Conservation (phyloP, 805 yeast genomes). For the Yueomyces sp. region DNA sequence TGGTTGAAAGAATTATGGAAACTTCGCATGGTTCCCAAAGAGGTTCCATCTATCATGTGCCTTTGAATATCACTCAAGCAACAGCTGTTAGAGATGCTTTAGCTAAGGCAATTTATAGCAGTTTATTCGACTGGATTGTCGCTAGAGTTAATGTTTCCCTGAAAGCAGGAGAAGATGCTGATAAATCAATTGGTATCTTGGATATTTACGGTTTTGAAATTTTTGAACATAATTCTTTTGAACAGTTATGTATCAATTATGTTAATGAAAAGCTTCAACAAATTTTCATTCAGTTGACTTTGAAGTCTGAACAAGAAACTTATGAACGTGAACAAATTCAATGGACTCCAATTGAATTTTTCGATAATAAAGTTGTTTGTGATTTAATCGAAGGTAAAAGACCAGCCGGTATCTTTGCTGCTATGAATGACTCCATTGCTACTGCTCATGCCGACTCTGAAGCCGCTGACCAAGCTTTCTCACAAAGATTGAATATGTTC, state of each 20-base stretch:
- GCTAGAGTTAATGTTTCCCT: conserved; percentile 76
- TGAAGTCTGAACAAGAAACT: conserved; percentile 95
- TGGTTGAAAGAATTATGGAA: conserved; percentile 74
- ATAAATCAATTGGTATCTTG: conserved; percentile 77
- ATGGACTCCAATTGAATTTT: conserved; percentile 96
- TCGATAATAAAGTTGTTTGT: conserved; percentile 92
- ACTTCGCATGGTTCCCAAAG: conserved; percentile 80
- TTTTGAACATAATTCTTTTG: conserved; percentile 87
- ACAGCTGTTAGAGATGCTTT: conserved; percentile 89
- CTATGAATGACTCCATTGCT: conserved; percentile 90
- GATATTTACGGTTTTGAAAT: conserved; percentile 96
- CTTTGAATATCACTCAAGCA: conserved; percentile 83
- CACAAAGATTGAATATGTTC: conserved; percentile 79
- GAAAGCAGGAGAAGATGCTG: conserved; percentile 34
- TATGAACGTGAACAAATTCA: conserved; percentile 87
- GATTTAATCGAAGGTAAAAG: conserved; percentile 86
- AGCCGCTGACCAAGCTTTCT: conserved; percentile 94
- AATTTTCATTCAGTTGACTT: conserved; percentile 85
- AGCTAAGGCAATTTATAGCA: conserved; percentile 87
- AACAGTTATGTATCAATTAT: conserved; percentile 88
- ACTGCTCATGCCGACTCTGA: conserved; percentile 95
- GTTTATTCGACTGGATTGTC: conserved; percentile 93
- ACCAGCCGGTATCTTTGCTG: conserved; percentile 95
- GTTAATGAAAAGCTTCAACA: conserved; percentile 94
- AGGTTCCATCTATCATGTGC: conserved; percentile 89